A percentile compares a stretch with the other conserved stretches of the same genome.
Evolutionary conservation across 306 rosid genomes (phyloP).

Genomic region (Canavalia gladiata): DNA sequence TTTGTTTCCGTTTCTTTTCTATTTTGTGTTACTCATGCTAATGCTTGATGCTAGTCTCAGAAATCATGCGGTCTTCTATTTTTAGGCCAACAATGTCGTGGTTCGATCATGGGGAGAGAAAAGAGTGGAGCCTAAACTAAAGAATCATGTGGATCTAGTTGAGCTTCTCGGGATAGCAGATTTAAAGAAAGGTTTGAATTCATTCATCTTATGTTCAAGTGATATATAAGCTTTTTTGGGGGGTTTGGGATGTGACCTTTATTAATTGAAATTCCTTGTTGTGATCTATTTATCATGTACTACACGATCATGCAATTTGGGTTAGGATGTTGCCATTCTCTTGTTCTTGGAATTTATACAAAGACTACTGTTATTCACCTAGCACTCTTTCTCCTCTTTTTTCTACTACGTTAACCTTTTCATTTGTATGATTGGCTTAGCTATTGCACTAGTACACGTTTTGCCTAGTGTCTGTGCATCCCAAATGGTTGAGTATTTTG

Average conservation of each 20-base stretch:
- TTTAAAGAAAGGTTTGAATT: conserved; percentile 68
- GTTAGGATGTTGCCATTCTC: background rate
- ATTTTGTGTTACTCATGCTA: background rate
- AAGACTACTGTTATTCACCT: background rate
- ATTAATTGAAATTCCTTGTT: background rate
- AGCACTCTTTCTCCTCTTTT: background rate
- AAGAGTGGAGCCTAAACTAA: conserved; percentile 79
- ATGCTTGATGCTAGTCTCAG: background rate
- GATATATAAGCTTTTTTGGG: background rate
- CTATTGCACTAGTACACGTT: background rate
- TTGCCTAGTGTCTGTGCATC: background rate
- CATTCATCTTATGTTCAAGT: background rate
- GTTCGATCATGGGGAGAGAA: conserved; percentile 90
- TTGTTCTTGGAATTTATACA: background rate
- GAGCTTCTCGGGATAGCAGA: conserved; percentile 86
- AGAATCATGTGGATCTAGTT: conserved; percentile 88
- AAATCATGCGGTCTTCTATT: background rate
- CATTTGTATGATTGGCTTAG: conserved; percentile 17
- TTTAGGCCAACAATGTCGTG: conserved; percentile 80
- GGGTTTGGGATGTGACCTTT: background rate
- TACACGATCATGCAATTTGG: background rate
- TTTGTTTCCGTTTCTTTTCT: conserved; percentile 5
- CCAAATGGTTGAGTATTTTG: background rate
- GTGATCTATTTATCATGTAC: background rate
- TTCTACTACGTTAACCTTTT: background rate